Evolutionary conservation across 179 eudicot species (phyloP).

Genomic region (Sideroxylon spinosum): DNA sequence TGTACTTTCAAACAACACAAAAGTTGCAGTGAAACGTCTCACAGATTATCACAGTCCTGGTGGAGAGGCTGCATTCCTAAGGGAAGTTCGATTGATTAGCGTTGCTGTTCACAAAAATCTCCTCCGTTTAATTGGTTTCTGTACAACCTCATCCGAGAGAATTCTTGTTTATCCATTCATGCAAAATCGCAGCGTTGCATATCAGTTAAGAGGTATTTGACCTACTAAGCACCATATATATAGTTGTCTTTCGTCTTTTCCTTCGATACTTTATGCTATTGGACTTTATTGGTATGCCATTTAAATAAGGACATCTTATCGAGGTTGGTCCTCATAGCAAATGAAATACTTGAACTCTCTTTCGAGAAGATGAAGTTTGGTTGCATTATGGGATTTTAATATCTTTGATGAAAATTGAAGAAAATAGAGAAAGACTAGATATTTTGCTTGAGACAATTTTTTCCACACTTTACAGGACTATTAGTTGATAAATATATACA

Average conservation of each 20-base stretch:
- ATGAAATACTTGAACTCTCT: not conserved
- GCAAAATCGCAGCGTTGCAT: constrained; percentile 88
- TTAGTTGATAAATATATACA: too few relatives aligned
- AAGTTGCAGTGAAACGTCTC: constrained; percentile 88
- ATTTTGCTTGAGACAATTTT: too few relatives aligned
- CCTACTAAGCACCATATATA: not conserved
- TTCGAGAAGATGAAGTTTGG: not conserved
- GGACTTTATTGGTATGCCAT: not conserved
- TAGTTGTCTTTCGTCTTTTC: not conserved
- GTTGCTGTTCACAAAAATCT: constrained; percentile 92
- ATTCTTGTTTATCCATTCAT: constrained; percentile 93
- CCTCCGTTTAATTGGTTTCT: constrained; percentile 86
- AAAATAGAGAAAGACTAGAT: too few relatives aligned
- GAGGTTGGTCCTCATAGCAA: not conserved
- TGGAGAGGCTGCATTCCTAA: constrained; percentile 86
- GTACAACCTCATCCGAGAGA: constrained; percentile 75
- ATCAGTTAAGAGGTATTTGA: constrained; percentile 70
- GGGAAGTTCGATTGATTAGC: constrained; percentile 81
- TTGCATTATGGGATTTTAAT: not conserved
- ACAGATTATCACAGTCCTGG: constrained; percentile 68
- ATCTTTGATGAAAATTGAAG: not conserved
- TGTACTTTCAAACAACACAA: constrained; percentile 49
- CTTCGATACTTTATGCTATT: not conserved
- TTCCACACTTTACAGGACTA: too few relatives aligned
- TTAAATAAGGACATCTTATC: not conserved